A percentile compares a stretch with the other conserved stretches of the same genome.
Conservation (phyloP, 176 grass and related monocot species). For the Coix lacrymajobi region DNA sequence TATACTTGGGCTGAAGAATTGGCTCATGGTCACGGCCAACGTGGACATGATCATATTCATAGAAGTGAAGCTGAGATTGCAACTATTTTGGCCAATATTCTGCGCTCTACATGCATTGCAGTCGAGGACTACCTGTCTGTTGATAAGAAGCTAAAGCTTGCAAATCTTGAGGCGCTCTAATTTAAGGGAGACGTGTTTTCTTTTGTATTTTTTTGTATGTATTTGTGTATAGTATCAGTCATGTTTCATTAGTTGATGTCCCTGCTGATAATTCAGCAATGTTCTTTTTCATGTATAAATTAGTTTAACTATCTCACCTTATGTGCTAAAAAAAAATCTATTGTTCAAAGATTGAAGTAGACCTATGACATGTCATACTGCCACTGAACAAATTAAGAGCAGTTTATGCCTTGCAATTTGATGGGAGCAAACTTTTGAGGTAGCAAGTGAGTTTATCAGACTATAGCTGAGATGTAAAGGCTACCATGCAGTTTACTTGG, state of each 20-base stretch:
- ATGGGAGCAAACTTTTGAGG: neutral
- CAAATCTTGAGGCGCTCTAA: conserved; percentile 54
- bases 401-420: neutral
- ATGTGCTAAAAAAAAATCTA: neutral
- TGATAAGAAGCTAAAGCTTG: conserved; percentile 75
- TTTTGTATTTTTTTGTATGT: neutral
- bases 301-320: neutral
- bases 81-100: conserved; percentile 44
- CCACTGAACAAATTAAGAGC: neutral
- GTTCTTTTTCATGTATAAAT: conserved; percentile 24
- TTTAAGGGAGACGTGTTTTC: conserved; percentile 23
- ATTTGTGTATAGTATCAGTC: conserved; percentile 11
- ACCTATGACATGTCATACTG: neutral
- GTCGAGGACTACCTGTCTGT: conserved; percentile 64
- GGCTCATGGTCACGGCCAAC: conserved; percentile 1
- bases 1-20: conserved; percentile 48
- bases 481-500: neutral
- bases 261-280: neutral
- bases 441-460: neutral
- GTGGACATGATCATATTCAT: conserved; percentile 30
- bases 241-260: conserved; percentile 4
- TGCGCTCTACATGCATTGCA: conserved; percentile 58
- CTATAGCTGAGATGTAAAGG: neutral
- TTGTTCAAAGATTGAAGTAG: neutral
- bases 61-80: conserved; percentile 43